Base-by-base conservation (phyloP, 306 rosid genomes). In the Vicia sativa region DNA sequence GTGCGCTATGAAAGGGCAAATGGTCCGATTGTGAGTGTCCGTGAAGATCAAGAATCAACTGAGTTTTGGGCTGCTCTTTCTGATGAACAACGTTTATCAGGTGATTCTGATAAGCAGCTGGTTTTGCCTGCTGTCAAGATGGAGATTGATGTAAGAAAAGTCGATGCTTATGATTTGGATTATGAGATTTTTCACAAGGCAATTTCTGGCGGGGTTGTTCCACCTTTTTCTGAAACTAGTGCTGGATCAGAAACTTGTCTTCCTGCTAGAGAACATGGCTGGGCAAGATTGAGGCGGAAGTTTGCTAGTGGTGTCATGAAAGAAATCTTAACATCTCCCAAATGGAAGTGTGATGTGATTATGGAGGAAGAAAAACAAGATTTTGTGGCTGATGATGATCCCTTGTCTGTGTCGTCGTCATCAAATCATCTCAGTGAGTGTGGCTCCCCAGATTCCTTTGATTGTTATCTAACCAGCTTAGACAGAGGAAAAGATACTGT, bases 121-220 rank as follows among this genome's bases (percentile, higher is more conserved):
- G 59, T 15, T 12, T 52, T 64, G 57, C 28, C 65, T 68, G 55
- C 77, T 61, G 67, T 65, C 25, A 77, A 71, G 12, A 70, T 45
- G 66, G 76, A 73, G 72, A 67, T 71, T 57, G 73, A 82, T 63
- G 78, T 62, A 29, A 77, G 86, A 77, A 87, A 76, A 65, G 91
- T 92, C n/a, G 85, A 70, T 67, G 89, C 84, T 2, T 93, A 90
- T 76, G 80, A 93, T 76, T 67, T 81, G 73, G 98, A 93, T 81
- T 93, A 78, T 68, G 96, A 81, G 55, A 84, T 90, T 54, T 90
- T 90, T 44, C 80, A 66, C n/a, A 87, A 82, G 86, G 98, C 96
- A 3, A 83, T 87, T 71, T 83, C 90, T 37, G 96, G 96, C 38
- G 96, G 96, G 67, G 93, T 90, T 77, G 96, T 90, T 82, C 96